Evolutionary conservation across 768 basidiomycete genomes (phyloP), one percentile per base, ranked within the genome.

Genomic region (Amanita polypyramis): DNA sequence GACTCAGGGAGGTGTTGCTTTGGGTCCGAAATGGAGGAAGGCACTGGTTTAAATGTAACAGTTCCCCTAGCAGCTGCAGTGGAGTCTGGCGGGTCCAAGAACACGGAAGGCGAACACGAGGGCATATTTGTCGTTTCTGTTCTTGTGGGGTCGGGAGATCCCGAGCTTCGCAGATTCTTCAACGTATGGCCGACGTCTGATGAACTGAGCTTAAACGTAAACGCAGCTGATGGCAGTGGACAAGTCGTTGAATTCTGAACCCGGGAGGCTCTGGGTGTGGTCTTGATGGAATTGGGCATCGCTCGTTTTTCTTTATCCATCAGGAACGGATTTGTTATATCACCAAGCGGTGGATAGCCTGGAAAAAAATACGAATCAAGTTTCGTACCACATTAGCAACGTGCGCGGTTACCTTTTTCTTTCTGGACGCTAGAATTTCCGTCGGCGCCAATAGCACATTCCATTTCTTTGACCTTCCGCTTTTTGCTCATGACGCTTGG

Each of bases 221-320:
- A 39, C 7, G 39, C 33, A 14, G 27, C 10, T 15, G 37, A 21
- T 5, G 46, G 30, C 17, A 39, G n/a, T 12, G 46, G 46, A 20
- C 17, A 38, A 11, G 17, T 27, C 25, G 27, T 4, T 15, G 15
- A 40, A 30, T 19, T 42, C 23, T 14, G 40, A 32, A 11, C 29
- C 29, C 37, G 29, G n/a, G 33, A 43, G 12, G 9, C 14, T 21
- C 20, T 20, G 39, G 41, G 21, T 40, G 45, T 55, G 29, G 54
- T 56, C 7, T 20, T 32, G 0, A 44, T 49, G n/a, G 56, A 39
- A 23, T 15, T 20, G 0, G 56, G 54, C 2, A 52, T 62, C 19
- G 46, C 32, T 11, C 59, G 47, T 25, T 60, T 57, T 14, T 41
- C 47, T 10, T 59, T 55, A 35, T 67, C 65, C 39, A 64, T 62